phyloP scores from a whole-genome alignment of 1,284 basidiomycete species.

The Ceraceosorus guamensis region DNA sequence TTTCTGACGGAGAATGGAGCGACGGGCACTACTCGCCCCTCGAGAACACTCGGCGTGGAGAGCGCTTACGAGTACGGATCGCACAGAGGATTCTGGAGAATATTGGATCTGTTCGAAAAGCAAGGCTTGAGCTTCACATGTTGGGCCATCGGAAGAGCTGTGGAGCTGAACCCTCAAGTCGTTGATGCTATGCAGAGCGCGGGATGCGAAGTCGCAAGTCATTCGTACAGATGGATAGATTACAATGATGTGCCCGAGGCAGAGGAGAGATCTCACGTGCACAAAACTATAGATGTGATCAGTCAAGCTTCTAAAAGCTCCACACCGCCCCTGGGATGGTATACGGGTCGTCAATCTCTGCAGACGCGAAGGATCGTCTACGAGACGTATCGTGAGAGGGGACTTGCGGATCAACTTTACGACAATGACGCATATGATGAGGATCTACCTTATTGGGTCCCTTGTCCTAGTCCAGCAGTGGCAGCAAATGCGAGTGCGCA shows the following conservation, averaged over 20 bases:
- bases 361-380: slow-evolving; percentile 45
- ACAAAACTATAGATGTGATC: slow-evolving; percentile 43
- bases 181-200: slow-evolving; percentile 42
- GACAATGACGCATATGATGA: slow-evolving; percentile 48
- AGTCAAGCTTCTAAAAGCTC: slow-evolving; percentile 34
- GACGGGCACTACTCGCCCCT: slow-evolving; percentile 16
- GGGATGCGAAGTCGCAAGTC: slow-evolving; percentile 47
- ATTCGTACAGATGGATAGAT: slow-evolving; percentile 50
- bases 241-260: slow-evolving; percentile 38
- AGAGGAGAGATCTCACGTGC: slow-evolving; percentile 46
- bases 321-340: slow-evolving; percentile 48
- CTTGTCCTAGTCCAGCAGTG: slow-evolving; percentile 36
- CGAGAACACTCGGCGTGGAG: slow-evolving; percentile 26
- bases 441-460: slow-evolving; percentile 51
- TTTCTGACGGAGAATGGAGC: slow-evolving; percentile 47
- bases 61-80: slow-evolving; percentile 49
- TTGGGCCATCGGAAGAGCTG: slow-evolving; percentile 48
- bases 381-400: slow-evolving; percentile 34
- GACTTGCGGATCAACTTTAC: slow-evolving; percentile 33
- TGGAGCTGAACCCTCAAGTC: slow-evolving; percentile 47
- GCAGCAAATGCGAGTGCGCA: no score
- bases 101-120: slow-evolving; percentile 47
- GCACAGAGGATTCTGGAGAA: slow-evolving; percentile 50
- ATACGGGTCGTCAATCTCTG: slow-evolving; percentile 47
- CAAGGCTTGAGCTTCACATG: slow-evolving; percentile 41